Evolutionary conservation across 768 basidiomycete genomes (phyloP), one percentile per base, ranked within the genome.

Genomic region (Crepidotus variabilis): DNA sequence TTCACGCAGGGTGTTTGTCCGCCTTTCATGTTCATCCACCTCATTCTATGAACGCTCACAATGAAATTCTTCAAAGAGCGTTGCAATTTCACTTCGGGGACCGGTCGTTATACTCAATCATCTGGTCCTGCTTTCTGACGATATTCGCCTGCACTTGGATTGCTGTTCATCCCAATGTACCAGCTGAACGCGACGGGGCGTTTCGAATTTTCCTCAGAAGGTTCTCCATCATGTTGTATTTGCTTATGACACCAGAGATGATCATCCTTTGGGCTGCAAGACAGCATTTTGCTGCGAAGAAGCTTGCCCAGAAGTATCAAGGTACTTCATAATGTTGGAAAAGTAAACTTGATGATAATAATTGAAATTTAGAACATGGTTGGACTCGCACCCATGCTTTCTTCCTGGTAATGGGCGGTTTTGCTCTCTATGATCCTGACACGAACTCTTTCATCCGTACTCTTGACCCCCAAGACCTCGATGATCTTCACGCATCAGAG

Each of bases 161-260:
- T 11, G 34, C 50, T 4, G 50, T 56, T n/a, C 55, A 56, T 50
- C 55, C 55, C 9, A 56, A 56, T 35, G 50, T 56, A 43, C 50
- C 55, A 22, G 23, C 18, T 24, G n/a, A 43, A 16, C 6, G 35
- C 3, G 39, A 43, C 13, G 13, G 24, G 9, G 32, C 35, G 39
- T 5, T 46, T 21, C 23, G 47, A 35, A 39, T 11, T 21, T 7
- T 51, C 33, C 23, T 11, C 23, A 43, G 39, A 21, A 39, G 39
- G 18, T 21, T 23, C 3, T 28, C 33, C 2, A 20, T 56, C 23
- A 43, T 36, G 49, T 3, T 56, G 13, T 48, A 50, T 22, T 28
- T 18, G 9, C 21, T 56, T 18, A 13, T 56, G n/a, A 21, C 50
- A 10, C 55, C 55, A 39, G 55, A 56, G 21, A 33, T 56, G 24